phyloP scores from a whole-genome alignment of 148 eudicot species.

The Vaccinium darrowii region DNA sequence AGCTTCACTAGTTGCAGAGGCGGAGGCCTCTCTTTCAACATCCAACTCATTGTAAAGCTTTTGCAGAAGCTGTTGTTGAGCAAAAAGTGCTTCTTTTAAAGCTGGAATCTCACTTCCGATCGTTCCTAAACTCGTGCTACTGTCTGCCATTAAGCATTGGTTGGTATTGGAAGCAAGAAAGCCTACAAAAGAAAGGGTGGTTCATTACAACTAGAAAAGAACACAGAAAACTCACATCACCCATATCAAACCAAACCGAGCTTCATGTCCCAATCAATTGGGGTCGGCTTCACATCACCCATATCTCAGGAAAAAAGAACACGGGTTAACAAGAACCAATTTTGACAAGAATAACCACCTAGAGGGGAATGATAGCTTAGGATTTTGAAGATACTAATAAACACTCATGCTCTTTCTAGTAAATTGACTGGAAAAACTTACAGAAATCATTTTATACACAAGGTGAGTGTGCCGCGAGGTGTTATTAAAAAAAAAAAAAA shows the following conservation, averaged over 20 bases:
- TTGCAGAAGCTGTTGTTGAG: constrained; percentile 79
- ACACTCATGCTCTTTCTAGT: neutral
- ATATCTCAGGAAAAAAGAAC: neutral
- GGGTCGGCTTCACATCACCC: neutral
- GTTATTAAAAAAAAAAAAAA: neutral
- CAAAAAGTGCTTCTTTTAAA: constrained; percentile 63
- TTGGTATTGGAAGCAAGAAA: neutral
- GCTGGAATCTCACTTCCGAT: constrained; percentile 32
- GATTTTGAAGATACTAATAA: too few relatives aligned
- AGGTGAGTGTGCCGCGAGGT: neutral
- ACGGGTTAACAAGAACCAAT: neutral
- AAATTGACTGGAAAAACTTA: neutral
- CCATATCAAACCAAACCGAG: neutral
- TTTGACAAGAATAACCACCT: neutral
- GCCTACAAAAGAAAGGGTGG: neutral
- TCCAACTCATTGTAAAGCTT: constrained; percentile 85
- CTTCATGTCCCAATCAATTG: too few relatives aligned
- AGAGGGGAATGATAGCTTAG: neutral
- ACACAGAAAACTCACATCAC: neutral
- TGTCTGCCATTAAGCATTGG: constrained; percentile 34
- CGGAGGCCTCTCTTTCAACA: constrained; percentile 81
- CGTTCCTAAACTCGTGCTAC: constrained; percentile 26
- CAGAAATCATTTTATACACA: neutral
- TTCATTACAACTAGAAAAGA: neutral
- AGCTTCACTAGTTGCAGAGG: constrained; percentile 79